Evolutionary conservation across 768 basidiomycete genomes (phyloP), one percentile per base, ranked within the genome.

Genomic region (Pluteus cervinus): DNA sequence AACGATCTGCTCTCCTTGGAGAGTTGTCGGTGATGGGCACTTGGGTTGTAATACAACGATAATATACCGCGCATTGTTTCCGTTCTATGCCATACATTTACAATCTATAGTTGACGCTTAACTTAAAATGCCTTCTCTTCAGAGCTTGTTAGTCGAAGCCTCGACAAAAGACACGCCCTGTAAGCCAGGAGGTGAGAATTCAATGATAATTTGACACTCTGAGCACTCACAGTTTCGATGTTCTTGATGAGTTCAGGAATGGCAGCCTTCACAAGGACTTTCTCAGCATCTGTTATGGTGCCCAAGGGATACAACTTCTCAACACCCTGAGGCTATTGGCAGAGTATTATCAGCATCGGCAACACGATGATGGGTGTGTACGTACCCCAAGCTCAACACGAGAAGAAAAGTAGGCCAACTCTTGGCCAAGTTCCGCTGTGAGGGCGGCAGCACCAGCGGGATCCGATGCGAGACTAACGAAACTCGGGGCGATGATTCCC

Each of bases 361-460:
- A 40, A 36, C 11, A 25, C 4, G 2, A 22, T n/a, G n/a, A 26
- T 29, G 7, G 6, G 37, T 17, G 21, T 55, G 65, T 31, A 62
- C 71, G 14, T 58, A 91, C 89, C 42, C 93, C 91, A 40, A 99
- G 81, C 63, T 90, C 82, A 41, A 99, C 76, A 33, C 75, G 81
- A 24, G 81, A 76, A 15, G 90, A 88, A 73, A 99, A 98, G 73
- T 79, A 98, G 32, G 83, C 82, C 25, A 94, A 57, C 9, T 82
- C 73, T 43, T 66, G 55, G 10, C 81, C 86, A 41, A 97, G 73
- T 57, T 89, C 87, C 62, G 76, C 75, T 58, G 72, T 73, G 51
- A 97, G 65, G n/a, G 68, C 76, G n/a, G 75, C 72, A 24, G 76
- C 81, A 24, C 88, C 88, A 45, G 62, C 63, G 43, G 70, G 61